Base-by-base conservation (phyloP, 176 grass and related monocot species). In the Triticum turgidum region DNA sequence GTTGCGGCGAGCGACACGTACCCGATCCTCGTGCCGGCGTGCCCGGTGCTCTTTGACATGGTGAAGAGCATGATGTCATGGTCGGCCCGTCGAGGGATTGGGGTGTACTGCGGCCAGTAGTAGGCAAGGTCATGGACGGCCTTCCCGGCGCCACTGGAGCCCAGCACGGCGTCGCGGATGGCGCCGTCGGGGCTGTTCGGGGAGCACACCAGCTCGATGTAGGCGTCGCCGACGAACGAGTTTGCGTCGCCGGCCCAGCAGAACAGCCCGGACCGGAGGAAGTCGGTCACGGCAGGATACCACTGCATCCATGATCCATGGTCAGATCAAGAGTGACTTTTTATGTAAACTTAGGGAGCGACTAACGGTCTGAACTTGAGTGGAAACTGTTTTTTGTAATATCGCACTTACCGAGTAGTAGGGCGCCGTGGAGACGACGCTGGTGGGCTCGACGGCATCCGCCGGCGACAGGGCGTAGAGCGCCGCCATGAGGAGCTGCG, bases 31-130 rank as follows among this genome's bases (percentile, higher is more conserved):
- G 93, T 95, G 2, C 96, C 96, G 22, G 96, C 96, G 61, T 98
- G 96, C 0, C 96, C 96, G 0, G 96, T 95, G 82, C 88, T 88
- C 86, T 98, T 98, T 3, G 96, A 98, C 9, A 98, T 86, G 12
- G 96, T 98, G 78, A 98, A 98, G 76, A 98, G 91, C 91, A 93
- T 95, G 32, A 98, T 92, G 78, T 95, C 96, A 14, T 95, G 88
- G 69, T 88, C 84, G 0, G 91, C 90, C 1, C n/a, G 77, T 0
- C 24, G 54, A 18, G 82, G 90, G 82, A 98, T 94, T 0, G 96
- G 80, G 0, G 96, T 98, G 83, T 98, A 95, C 14, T 98, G 96
- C 32, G 96, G 96, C 96, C 96, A 98, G 81, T 94, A 94, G 82
- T 98, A 98, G 0, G 92, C 96, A 11, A 98, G 9, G 85, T 98